Evolutionary conservation across 192 early-diverging fungal genomes (phyloP), one percentile per base, ranked within the genome.

Genomic region (Helicostylum pulchrum): DNA sequence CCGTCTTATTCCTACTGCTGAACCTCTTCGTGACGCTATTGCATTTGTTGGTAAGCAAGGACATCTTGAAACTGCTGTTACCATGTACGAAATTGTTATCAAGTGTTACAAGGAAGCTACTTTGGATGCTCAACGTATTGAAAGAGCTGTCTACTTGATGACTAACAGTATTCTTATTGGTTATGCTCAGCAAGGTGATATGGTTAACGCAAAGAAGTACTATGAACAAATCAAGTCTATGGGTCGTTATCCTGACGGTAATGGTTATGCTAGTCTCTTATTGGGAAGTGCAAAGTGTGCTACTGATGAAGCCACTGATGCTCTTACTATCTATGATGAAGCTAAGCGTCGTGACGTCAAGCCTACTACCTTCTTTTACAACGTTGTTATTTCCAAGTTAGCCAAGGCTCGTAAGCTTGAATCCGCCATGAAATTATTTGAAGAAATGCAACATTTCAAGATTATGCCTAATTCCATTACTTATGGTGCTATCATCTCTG

Each of bases 401-500:
- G 80, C 80, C 26, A 80, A 81, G 64, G 84, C 81, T 9, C 84
- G 80, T 65, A 85, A 81, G 53, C 68, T 78, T 19, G 81, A 85
- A 11, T 32, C 59, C 0, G 84, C 79, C 3, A 42, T 81, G 64
- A 70, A 76, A 39, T 64, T 80, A 10, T 83, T 76, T 53, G 75
- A 83, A n/a, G 84, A 85, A 34, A 85, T 85, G 84, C 77, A 75
- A 45, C 43, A 56, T 53, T 30, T 72, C n/a, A 74, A 77, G 9
- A 73, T 85, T 55, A 62, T 61, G 51, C 76, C 80, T 6, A 85
- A 79, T 53, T 68, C 74, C 30, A 75, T 85, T 36, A 85, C 84
- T 6, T 83, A 83, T 57, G 79, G 80, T 44, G 77, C 84, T 0
- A 59, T 85, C 23, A 83, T 85, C 56, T 74, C 79, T 34, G 84